A percentile compares a stretch with the other conserved stretches of the same genome.
These are phyloP conservation scores for Claviceps digitariae DNA, from an alignment of 2,329 filamentous ascomycete genomes.

Conservation along the genomic window DNA sequence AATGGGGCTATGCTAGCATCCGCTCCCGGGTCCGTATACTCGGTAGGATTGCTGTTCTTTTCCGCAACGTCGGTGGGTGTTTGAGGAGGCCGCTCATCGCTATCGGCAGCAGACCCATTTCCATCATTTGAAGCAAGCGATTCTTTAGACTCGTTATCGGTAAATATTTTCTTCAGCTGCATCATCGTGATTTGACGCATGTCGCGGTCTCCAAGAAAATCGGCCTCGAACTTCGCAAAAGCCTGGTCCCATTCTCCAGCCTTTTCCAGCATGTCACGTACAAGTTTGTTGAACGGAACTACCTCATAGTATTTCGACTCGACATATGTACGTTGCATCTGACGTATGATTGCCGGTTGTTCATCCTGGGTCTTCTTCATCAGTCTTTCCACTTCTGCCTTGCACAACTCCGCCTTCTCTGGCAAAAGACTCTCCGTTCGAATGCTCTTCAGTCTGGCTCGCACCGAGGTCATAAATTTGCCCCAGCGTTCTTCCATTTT, in stretches of 20 bases:
- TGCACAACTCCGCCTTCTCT: slow-evolving; percentile 74
- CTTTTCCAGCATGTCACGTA: slow-evolving; percentile 83
- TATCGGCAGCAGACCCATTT: slow-evolving; percentile 38
- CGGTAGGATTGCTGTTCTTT: slow-evolving; percentile 30
- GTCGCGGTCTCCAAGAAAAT: slow-evolving; percentile 94
- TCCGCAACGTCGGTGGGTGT: slow-evolving; percentile 33
- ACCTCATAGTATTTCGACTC: slow-evolving; percentile 93
- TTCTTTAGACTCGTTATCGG: slow-evolving; percentile 74
- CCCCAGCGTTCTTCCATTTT: slow-evolving; percentile 71
- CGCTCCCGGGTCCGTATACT: slow-evolving; percentile 22
- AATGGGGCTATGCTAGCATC: slow-evolving; percentile 18
- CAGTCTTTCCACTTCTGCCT: slow-evolving; percentile 65
- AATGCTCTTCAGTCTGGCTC: slow-evolving; percentile 71
- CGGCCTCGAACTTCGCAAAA: slow-evolving; percentile 81
- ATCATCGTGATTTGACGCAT: slow-evolving; percentile 83
- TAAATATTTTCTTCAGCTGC: slow-evolving; percentile 88
- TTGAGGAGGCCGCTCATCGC: slow-evolving; percentile 33
- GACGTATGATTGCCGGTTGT: slow-evolving; percentile 56
- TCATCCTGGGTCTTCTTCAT: slow-evolving; percentile 74
- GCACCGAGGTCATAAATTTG: slow-evolving; percentile 80
- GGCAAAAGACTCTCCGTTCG: slow-evolving; percentile 82
- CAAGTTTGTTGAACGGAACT: slow-evolving; percentile 78
- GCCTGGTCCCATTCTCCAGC: slow-evolving; percentile 86
- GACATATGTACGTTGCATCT: slow-evolving; percentile 82
- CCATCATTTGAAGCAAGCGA: slow-evolving; percentile 60